A percentile compares a stretch with the other conserved stretches of the same genome.
phyloP scores from a whole-genome alignment of 2,329 filamentous ascomycete genomes.

The Trichophyton schoenleinii region DNA sequence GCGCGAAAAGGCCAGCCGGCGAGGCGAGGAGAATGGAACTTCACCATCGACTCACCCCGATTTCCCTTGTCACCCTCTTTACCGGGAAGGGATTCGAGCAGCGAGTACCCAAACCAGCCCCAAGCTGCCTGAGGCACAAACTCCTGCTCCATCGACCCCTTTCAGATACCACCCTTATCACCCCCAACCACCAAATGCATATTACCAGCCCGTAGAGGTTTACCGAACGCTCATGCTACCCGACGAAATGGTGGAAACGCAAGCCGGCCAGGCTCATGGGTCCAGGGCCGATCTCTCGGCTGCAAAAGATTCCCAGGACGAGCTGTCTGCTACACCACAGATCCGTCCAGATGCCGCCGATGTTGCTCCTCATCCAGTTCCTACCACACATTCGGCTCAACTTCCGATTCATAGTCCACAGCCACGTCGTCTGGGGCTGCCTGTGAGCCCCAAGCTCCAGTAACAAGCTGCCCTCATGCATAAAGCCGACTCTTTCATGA shows the following conservation, averaged over 20 bases:
- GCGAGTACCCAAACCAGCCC: not conserved
- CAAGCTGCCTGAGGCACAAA: not conserved
- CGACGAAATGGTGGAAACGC: not conserved
- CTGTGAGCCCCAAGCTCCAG: not conserved
- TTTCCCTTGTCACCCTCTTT: constrained; percentile 1
- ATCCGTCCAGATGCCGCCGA: not conserved
- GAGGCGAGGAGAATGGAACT: not conserved
- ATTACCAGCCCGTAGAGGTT: constrained; percentile 11
- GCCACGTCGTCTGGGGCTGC: not conserved
- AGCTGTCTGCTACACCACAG: not conserved
- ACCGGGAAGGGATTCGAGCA: not conserved
- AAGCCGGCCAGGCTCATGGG: not conserved
- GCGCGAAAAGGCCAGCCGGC: not conserved
- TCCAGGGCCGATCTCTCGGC: not conserved
- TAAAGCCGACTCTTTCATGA: not conserved
- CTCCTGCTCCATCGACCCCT: not conserved
- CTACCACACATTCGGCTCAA: not conserved
- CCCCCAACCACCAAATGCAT: constrained; percentile 8
- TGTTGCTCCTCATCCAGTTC: not conserved
- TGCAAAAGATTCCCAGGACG: no score
- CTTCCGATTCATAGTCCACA: not conserved
- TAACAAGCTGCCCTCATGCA: not conserved
- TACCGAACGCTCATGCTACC: constrained; percentile 7
- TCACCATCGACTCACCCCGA: not conserved
- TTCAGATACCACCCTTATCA: constrained; percentile 7